Evolutionary conservation across 192 early-diverging fungal species (phyloP).

Genomic region (Fimicolochytrium jonesii): DNA sequence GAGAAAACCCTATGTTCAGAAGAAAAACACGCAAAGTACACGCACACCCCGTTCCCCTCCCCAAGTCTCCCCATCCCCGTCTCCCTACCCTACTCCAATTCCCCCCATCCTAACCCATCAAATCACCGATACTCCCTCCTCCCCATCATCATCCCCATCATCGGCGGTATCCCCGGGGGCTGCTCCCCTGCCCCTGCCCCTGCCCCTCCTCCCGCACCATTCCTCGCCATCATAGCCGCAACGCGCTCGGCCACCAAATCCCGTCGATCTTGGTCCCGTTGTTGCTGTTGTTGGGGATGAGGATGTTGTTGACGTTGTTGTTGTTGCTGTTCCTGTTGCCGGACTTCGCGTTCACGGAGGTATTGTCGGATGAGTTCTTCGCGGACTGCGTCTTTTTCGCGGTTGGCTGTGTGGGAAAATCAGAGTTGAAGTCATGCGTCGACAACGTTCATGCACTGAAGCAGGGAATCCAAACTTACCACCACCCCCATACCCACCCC

Average conservation of each 20-base stretch:
- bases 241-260: slow-evolving; percentile 25
- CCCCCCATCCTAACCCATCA: no score
- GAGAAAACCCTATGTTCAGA: no score
- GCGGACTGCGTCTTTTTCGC: slow-evolving; percentile 23
- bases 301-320: not conserved
- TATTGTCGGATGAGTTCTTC: slow-evolving; percentile 24
- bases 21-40: no score
- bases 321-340: slow-evolving; percentile 7
- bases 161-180: slow-evolving; percentile 24
- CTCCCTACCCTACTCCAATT: no score
- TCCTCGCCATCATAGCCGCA: slow-evolving; percentile 25
- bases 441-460: not conserved
- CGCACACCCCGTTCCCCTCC: no score
- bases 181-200: no score
- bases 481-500: slow-evolving; percentile 16
- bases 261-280: slow-evolving; percentile 21
- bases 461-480: slow-evolving; percentile 25
- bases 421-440: not conserved
- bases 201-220: no score
- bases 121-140: slow-evolving; percentile 20
- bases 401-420: not conserved
- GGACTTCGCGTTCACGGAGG: slow-evolving; percentile 20
- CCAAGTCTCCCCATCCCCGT: no score
- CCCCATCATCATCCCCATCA: slow-evolving; percentile 7
- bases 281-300: slow-evolving; percentile 12